These are phyloP conservation scores for Bipolaris zeicola DNA, from an alignment of 2,329 filamentous ascomycete genomes.

Conservation along the genomic window DNA sequence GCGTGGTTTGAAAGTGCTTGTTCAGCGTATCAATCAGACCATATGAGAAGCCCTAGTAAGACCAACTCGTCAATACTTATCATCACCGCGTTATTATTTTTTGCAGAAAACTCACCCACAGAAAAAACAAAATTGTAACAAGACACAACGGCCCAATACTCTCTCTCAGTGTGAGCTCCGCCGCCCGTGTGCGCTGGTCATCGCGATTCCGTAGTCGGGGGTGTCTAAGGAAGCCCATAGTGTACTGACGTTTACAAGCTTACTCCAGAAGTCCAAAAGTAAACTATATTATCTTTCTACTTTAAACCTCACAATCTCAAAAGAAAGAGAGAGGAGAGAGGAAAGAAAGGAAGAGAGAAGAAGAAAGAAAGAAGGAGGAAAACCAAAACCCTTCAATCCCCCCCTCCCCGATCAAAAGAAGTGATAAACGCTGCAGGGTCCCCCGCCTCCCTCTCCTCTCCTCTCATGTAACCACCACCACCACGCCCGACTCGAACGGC, in stretches of 20 bases:
- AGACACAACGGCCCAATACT: slow-evolving; percentile 70
- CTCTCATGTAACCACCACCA: too few relatives aligned
- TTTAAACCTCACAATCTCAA: background rate
- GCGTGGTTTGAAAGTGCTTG: slow-evolving; percentile 54
- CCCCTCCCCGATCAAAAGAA: too few relatives aligned
- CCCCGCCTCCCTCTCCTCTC: background rate
- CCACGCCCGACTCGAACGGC: too few relatives aligned
- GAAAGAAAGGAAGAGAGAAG: background rate
- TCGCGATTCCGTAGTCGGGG: slow-evolving; percentile 40
- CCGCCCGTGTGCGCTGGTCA: slow-evolving; percentile 58
- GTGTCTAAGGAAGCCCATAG: slow-evolving; percentile 41
- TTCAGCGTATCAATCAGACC: slow-evolving; percentile 62
- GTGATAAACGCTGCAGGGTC: background rate
- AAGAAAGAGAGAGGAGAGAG: background rate
- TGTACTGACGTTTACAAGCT: background rate
- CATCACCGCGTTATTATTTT: too few relatives aligned
- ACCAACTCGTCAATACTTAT: background rate
- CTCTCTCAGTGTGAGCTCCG: slow-evolving; percentile 69
- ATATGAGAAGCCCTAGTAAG: slow-evolving; percentile 57
- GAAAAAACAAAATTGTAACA: slow-evolving; percentile 69
- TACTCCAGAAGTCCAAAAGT: too few relatives aligned
- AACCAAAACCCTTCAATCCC: too few relatives aligned
- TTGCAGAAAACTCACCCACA: slow-evolving; percentile 55
- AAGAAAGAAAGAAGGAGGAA: too few relatives aligned
- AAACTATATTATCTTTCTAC: too few relatives aligned